Base-by-base conservation (phyloP, 2,329 filamentous ascomycete species). In the Aspergillus quadrilineatus region DNA sequence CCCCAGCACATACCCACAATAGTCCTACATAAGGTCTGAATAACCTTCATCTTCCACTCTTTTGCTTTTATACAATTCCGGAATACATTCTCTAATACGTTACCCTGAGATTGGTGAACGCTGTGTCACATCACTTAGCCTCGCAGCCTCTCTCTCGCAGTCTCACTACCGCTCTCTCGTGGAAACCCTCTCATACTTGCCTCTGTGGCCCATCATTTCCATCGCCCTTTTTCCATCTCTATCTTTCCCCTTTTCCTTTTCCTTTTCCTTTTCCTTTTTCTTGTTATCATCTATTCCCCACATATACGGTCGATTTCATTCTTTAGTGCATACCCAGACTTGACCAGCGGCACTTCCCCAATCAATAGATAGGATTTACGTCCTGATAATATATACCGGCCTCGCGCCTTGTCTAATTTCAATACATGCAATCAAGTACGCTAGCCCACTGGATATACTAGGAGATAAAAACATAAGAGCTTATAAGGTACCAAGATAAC, bases 1-100 rank as follows among this genome's bases (percentile, higher is more conserved):
- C 66, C 22, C 60, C 67, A 37, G 28, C 60, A 39, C 62, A 63
- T 56, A 46, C 60, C 4, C 55, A 57, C 26, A 52, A 49, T 63
- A 62, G 42, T 15, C 56, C 50, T 46, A 44, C 55, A 37, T 57
- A 55, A 50, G 55, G 26, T 12, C 12, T 12, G 22, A 14, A 8
- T 10, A 28, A 28, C 34, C 26, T 28, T 46, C 6, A 12, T 12
- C 3, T 29, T 32, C n/a, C 8, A 36, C 12, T n/a, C 34, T 10
- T 6, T n/a, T n/a, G 15, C 1, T 8, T 10, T 37, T 17, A 26
- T 17, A 43, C 17, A 43, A 10, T 22, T 26, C n/a, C 36, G 32
- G 32, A 34, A n/a, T n/a, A n/a, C 36, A n/a, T 39, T 39, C 12
- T 9, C 43, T 45, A 45, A 45, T 30, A 30, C n/a, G 26, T 8